Percentiles rank a stretch among this genome's conserved stretches.
phyloP scores from a whole-genome alignment of 768 basidiomycete species.

The Boletus edulis region DNA sequence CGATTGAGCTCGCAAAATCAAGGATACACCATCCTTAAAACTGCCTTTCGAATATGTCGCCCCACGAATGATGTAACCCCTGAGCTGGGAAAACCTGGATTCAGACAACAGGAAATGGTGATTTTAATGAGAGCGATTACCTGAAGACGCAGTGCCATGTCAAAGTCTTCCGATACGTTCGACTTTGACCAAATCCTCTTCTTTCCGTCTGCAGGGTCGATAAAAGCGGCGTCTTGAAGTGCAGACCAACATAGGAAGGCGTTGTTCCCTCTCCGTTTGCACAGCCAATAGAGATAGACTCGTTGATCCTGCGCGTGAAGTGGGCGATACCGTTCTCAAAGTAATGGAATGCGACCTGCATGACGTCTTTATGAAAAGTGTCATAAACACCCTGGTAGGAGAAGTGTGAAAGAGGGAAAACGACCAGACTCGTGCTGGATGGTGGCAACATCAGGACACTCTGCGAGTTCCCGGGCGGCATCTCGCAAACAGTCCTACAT shows the following conservation, averaged over 20 bases:
- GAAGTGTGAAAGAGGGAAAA: slow-evolving; percentile 4
- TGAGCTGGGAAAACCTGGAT: slow-evolving; percentile 26
- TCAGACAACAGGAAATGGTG: slow-evolving; percentile 60
- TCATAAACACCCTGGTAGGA: slow-evolving; percentile 25
- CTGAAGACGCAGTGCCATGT: slow-evolving; percentile 63
- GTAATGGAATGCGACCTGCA: slow-evolving; percentile 86
- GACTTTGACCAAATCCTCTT: slow-evolving; percentile 71
- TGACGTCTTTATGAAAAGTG: slow-evolving; percentile 55
- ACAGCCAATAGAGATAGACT: slow-evolving; percentile 73
- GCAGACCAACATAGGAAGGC: slow-evolving; percentile 90
- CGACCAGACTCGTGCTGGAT: slow-evolving; percentile 84
- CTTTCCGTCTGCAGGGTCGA: slow-evolving; percentile 54
- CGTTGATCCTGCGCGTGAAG: slow-evolving; percentile 89
- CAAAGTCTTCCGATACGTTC: slow-evolving; percentile 68
- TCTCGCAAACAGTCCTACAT: slow-evolving; percentile 82
- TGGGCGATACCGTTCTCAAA: slow-evolving; percentile 93
- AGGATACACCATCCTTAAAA: slow-evolving; percentile 90
- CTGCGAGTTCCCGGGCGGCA: slow-evolving; percentile 79
- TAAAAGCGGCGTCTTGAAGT: slow-evolving; percentile 81
- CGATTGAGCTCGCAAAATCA: slow-evolving; percentile 86
- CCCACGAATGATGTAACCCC: slow-evolving; percentile 43
- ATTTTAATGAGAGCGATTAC: slow-evolving; percentile 14
- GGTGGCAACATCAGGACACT: slow-evolving; percentile 85
- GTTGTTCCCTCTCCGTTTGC: slow-evolving; percentile 84
- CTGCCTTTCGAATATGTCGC: slow-evolving; percentile 83